Evolutionary conservation across 169 alveolate genomes (phyloP), one percentile per base, ranked within the genome.

Genomic region (Cryptosporidium baileyi): DNA sequence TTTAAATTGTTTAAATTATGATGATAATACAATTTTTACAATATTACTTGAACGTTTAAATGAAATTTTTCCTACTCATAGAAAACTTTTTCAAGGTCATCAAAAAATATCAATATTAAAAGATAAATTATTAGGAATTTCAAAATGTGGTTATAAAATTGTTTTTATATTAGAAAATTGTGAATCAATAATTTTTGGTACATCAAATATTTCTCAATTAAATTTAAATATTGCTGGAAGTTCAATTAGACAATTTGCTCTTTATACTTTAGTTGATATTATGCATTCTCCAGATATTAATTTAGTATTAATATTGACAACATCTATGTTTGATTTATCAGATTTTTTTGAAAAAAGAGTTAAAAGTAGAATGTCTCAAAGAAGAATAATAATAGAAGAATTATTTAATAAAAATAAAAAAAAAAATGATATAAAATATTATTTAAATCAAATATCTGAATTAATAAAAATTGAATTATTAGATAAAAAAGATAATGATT

Each of bases 351-450:
- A 74, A 36, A 74, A 74, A 54, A 74, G 85, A 41, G 65, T 74
- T 22, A 74, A 74, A 38, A 74, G 85, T 15, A 74, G 85, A 74
- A 54, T 74, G 67, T 74, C 85, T 40, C 85, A 74, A 24, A 74
- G 85, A 74, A 74, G 85, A 52, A 74, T 74, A 22, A 40, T 74
- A 17, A 15, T 74, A 30, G 85, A 74, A 38, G 65, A 51, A 30
- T 38, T 74, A 38, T n/a, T 19, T 8, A 54, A 32, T 54, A 9
- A 24, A 2, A 57, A 52, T 22, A 57, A 74, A 40, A 13, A 38
- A 32, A 41, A 52, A 6, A 38, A 24, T 38, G 19, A n/a, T 63
- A 17, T 41, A 28, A 51, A 11, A 1, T 51, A 24, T n/a, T 51
- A 3, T 32, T 9, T 17, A 1, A 9, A 22, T 36, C 24, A 51